These are phyloP conservation scores for Coemansia sp. DNA, from an alignment of 192 early-diverging fungal genomes.

Conservation along the genomic window DNA sequence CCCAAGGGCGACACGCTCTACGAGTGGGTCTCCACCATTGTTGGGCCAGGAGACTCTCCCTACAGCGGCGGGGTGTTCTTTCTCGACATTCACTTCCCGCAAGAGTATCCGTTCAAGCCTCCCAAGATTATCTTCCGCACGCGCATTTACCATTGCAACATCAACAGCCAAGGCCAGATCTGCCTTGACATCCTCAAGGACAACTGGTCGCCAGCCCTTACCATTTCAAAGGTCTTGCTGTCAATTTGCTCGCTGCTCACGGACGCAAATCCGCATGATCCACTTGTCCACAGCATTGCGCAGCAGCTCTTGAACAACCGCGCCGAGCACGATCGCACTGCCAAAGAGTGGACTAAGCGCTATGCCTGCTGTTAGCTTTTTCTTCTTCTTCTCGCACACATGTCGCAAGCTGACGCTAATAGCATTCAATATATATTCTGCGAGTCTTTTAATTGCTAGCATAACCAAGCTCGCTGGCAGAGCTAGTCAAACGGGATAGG, in stretches of 20 bases:
- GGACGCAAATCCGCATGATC: conserved; percentile 98
- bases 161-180: conserved; percentile 97
- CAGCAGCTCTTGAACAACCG: conserved; percentile 97
- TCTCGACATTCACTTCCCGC: conserved; percentile 96
- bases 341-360: conserved; percentile 86
- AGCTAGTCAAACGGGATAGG: conserved; percentile 57
- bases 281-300: conserved; percentile 97
- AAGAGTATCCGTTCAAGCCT: conserved; percentile 98
- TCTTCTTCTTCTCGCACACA: background rate
- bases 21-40: conserved; percentile 98
- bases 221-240: conserved; percentile 96
- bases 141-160: conserved; percentile 98
- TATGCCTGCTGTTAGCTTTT: conserved; percentile 1
- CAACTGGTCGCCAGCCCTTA: conserved; percentile 98
- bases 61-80: conserved; percentile 96
- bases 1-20: conserved; percentile 90
- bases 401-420: background rate
- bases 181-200: conserved; percentile 98
- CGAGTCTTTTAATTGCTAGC: background rate
- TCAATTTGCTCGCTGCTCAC: conserved; percentile 98
- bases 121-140: conserved; percentile 98
- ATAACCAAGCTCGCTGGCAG: background rate
- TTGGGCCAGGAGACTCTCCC: conserved; percentile 95
- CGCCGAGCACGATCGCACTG: conserved; percentile 82
- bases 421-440: background rate